A percentile compares a stretch with the other conserved stretches of the same genome.
phyloP scores from a whole-genome alignment of 768 basidiomycete species.

The Saitozyma podzolica region DNA sequence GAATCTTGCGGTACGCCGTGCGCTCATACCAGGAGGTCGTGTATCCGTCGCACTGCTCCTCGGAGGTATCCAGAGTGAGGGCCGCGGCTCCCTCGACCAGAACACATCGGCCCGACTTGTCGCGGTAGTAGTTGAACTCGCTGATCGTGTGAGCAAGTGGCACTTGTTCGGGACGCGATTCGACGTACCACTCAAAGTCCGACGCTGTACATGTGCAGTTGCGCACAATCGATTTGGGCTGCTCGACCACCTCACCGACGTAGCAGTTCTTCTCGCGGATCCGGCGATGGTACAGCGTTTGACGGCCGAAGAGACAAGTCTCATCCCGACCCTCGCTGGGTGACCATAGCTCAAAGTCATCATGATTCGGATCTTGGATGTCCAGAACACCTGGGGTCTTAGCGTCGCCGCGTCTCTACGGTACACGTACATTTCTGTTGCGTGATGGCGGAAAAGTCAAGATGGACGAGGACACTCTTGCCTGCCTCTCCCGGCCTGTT shows the following conservation, averaged over 20 bases:
- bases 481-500: conserved; percentile 57
- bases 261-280: conserved; percentile 75
- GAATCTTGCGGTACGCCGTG: conserved; percentile 85
- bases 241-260: conserved; percentile 69
- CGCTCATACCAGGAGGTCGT: conserved; percentile 86
- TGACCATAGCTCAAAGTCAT: conserved; percentile 98
- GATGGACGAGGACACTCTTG: conserved; percentile 69
- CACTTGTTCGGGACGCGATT: background rate
- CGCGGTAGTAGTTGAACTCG: conserved; percentile 85
- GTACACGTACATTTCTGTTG: conserved; percentile 66
- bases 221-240: conserved; percentile 60
- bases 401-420: background rate
- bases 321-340: conserved; percentile 87
- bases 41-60: conserved; percentile 50
- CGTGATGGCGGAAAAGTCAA: conserved; percentile 84
- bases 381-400: conserved; percentile 64
- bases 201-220: conserved; percentile 70
- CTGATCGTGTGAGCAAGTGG: conserved; percentile 55
- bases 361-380: conserved; percentile 69
- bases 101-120: conserved; percentile 71
- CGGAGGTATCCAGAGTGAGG: conserved; percentile 54
- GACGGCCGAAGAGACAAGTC: conserved; percentile 85
- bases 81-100: conserved; percentile 70
- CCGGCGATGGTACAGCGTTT: conserved; percentile 89
- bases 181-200: conserved; percentile 91